Base-by-base conservation (phyloP, 163 green algal species). In the Prototheca cutis region DNA sequence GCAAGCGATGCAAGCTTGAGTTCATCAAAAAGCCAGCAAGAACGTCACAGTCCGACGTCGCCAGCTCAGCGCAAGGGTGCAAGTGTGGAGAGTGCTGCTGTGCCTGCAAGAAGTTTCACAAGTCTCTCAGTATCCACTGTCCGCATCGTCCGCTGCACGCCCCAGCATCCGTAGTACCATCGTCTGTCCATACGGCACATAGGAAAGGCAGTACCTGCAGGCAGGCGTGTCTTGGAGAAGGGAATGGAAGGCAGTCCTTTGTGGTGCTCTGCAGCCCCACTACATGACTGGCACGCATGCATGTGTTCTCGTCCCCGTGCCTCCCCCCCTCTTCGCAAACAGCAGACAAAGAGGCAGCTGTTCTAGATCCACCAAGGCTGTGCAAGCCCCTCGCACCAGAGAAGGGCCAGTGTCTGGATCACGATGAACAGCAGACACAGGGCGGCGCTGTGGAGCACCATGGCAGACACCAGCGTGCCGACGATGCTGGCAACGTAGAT, bases 181-280 rank as follows among this genome's bases (percentile, higher is more conserved):
- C 24, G 48, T 7, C 4, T 54, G 48, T 5, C n/a, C 48, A 17
- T 33, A 54, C 6, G 48, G 48, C 10, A 54, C 18, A 25, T 54
- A 54, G 24, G 48, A 54, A 10, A 54, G 48, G 48, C 48, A 54
- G 24, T 54, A 54, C 48, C 48, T 54, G 48, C 5, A n/a, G n/a
- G n/a, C n/a, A n/a, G n/a, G n/a, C n/a, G n/a, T n/a, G n/a, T n/a
- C n/a, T n/a, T n/a, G n/a, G n/a, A n/a, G n/a, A n/a, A 17, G 1
- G 15, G 24, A 17, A 10, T 18, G 24, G 48, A 33, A 32, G 24
- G 19, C 24, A 21, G 19, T 5, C 42, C 5, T 13, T 23, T 52
- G 6, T 28, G 13, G 17, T 25, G 45, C 13, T 52, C 6, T 10
- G 18, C 45, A 52, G 18, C 18, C 25, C 13, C 18, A 23, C 45